Base-by-base conservation (phyloP, 1,139 yeast genomes). In the Williopsis jadinii region DNA sequence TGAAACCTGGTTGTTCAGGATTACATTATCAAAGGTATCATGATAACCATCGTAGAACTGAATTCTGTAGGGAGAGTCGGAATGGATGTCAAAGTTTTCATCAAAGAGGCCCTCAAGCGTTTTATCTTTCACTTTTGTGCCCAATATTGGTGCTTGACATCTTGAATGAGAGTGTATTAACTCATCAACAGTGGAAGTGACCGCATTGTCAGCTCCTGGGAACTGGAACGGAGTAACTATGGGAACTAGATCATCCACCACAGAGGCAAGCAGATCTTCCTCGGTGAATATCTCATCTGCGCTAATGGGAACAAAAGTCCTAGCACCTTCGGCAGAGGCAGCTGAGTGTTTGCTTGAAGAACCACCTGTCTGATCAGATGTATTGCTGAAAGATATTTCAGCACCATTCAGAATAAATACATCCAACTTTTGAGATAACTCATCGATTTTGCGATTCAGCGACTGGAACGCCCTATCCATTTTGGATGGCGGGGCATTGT, bases 21-120 rank as follows among this genome's bases (percentile, higher is more conserved):
- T n/a, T n/a, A n/a, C n/a, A n/a, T 15, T 15, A 32, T 37, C 34
- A 35, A 41, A 41, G 9, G 35, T 13, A 29, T 41, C 43, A 15
- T 31, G 14, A 11, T 38, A 35, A 15, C 37, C 28, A 9, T 36
- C 35, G 26, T 34, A 41, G n/a, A 41, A 34, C 27, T 24, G 30
- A 6, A 41, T 41, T 9, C 31, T n/a, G 13, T 41, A 41, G 3
- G 43, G 43, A 28, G 34, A 35, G 26, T 38, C 37, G 6, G 38
- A 11, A 32, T 41, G 31, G 15, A 38, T 34, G 15, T 41, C 38
- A 26, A 41, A 41, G 2, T 35, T 19, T 28, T 41, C 43, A 13
- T 41, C 32, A 5, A 41, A 14, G 28, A 37, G 37, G 6, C 33
- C 14, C n/a, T n/a, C n/a, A n/a, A n/a, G n/a, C n/a, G n/a, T n/a